phyloP scores from a whole-genome alignment of 208 protist genomes.

The Crithidia brevicula region DNA sequence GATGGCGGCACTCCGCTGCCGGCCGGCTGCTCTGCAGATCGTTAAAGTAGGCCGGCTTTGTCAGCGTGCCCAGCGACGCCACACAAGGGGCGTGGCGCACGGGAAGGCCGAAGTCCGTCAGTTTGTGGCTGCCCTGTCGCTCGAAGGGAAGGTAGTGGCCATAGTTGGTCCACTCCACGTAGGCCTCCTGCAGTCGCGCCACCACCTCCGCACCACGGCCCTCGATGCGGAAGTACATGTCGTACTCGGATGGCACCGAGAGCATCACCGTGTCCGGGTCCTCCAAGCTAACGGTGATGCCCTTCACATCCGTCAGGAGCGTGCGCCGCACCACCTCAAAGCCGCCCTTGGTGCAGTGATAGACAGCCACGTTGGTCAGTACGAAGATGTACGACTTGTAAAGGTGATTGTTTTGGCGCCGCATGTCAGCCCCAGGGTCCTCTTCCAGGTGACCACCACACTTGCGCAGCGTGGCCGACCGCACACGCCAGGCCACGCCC shows the following conservation, averaged over 20 bases:
- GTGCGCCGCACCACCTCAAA: slow-evolving; percentile 61
- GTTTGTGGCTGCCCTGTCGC: slow-evolving; percentile 25
- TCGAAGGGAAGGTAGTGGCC: slow-evolving; percentile 44
- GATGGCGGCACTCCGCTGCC: slow-evolving; percentile 36
- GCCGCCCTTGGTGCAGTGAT: slow-evolving; percentile 61
- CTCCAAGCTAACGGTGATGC: slow-evolving; percentile 35
- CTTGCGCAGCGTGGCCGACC: slow-evolving; percentile 48
- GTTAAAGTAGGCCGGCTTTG: slow-evolving; percentile 59
- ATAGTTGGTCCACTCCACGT: slow-evolving; percentile 63
- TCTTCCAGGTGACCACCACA: slow-evolving; percentile 23
- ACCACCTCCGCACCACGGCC: slow-evolving; percentile 63
- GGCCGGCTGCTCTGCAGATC: slow-evolving; percentile 47
- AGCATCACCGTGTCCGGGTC: slow-evolving; percentile 68
- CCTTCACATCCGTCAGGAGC: slow-evolving; percentile 46
- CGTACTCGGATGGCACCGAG: slow-evolving; percentile 59
- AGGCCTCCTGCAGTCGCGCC: slow-evolving; percentile 56
- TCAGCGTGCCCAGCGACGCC: slow-evolving; percentile 39
- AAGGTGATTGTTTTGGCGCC: slow-evolving; percentile 46
- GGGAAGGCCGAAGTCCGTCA: slow-evolving; percentile 42
- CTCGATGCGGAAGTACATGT: slow-evolving; percentile 64
- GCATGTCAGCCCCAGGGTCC: slow-evolving; percentile 40
- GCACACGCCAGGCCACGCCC: slow-evolving; percentile 66
- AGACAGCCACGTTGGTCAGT: slow-evolving; percentile 72
- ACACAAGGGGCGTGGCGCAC: slow-evolving; percentile 32
- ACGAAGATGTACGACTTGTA: slow-evolving; percentile 64